These are phyloP conservation scores for Middelhovenomyces tepae DNA, from an alignment of 805 yeast genomes.

Conservation along the genomic window DNA sequence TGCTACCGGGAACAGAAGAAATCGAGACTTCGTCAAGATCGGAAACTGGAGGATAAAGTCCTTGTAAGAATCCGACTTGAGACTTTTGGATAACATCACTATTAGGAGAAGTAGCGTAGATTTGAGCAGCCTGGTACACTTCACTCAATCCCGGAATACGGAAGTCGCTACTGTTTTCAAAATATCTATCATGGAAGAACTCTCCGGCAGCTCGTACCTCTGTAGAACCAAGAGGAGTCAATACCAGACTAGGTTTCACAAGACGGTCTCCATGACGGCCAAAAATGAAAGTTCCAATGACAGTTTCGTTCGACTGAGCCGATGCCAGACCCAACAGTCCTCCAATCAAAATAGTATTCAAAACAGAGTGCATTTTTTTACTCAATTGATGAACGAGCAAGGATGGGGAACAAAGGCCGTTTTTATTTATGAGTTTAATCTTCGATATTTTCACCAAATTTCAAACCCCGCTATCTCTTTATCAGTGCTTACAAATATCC, in stretches of 20 bases:
- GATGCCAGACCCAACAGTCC: too few relatives aligned
- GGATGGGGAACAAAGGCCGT: too few relatives aligned
- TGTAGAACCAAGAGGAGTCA: conserved; percentile 38
- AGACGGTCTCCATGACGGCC: conserved; percentile 44
- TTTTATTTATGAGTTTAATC: too few relatives aligned
- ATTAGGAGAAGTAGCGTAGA: conserved; percentile 32
- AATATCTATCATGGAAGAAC: conserved; percentile 36
- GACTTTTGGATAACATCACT: conserved; percentile 33
- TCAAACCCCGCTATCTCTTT: too few relatives aligned
- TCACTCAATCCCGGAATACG: conserved; percentile 18
- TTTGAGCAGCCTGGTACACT: conserved; percentile 31
- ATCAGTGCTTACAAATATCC: too few relatives aligned
- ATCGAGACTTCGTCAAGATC: conserved; percentile 18
- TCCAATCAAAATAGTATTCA: too few relatives aligned
- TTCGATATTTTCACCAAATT: too few relatives aligned
- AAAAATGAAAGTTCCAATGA: conserved; percentile 37
- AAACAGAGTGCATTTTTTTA: too few relatives aligned
- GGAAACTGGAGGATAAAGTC: conserved; percentile 37
- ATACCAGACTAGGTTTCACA: conserved; percentile 35
- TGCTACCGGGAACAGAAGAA: conserved; percentile 15
- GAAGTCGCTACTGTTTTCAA: conserved; percentile 26
- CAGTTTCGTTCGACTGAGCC: conserved; percentile 10
- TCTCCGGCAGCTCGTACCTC: conserved; percentile 33
- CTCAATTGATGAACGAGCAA: too few relatives aligned
- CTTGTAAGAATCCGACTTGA: conserved; percentile 39